Evolutionary conservation across 345 rosid species (phyloP).

Genomic region (Eucalyptus albens): DNA sequence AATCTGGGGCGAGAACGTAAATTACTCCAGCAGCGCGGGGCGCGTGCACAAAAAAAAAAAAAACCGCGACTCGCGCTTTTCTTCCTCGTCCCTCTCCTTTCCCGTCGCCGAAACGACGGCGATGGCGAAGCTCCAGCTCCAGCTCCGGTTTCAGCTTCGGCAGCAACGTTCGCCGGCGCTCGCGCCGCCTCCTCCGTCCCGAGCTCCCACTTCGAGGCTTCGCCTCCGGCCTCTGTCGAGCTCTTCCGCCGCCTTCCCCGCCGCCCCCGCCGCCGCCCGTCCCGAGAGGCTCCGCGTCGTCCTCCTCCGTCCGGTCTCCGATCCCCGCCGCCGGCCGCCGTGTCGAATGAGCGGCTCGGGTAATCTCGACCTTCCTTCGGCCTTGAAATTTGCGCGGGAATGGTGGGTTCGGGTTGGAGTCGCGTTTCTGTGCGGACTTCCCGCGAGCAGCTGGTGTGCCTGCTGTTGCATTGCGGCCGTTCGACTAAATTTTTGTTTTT

Average conservation of each 20-base stretch:
- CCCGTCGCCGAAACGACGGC: background rate
- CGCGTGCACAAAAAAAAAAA: background rate
- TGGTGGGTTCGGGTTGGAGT: background rate
- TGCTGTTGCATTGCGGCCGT: background rate
- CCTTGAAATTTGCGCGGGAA: background rate
- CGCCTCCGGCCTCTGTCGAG: background rate
- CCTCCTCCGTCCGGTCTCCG: background rate
- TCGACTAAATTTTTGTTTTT: background rate
- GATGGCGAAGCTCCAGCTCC: background rate
- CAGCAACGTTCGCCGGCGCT: background rate
- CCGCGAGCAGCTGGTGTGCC: constrained; percentile 3
- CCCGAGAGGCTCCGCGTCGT: background rate
- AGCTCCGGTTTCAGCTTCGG: background rate
- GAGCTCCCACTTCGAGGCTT: background rate
- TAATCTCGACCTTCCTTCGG: background rate
- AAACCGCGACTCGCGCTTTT: background rate
- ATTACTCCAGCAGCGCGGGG: background rate
- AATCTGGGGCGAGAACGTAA: background rate
- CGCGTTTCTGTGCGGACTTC: background rate
- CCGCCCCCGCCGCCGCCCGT: background rate
- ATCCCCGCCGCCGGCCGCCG: background rate
- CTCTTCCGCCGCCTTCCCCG: background rate
- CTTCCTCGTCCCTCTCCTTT: background rate
- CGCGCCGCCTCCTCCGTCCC: background rate
- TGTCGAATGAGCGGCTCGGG: background rate